These are phyloP conservation scores for Chrysosporium queenslandicum DNA, from an alignment of 2,329 filamentous ascomycete genomes.

Conservation along the genomic window DNA sequence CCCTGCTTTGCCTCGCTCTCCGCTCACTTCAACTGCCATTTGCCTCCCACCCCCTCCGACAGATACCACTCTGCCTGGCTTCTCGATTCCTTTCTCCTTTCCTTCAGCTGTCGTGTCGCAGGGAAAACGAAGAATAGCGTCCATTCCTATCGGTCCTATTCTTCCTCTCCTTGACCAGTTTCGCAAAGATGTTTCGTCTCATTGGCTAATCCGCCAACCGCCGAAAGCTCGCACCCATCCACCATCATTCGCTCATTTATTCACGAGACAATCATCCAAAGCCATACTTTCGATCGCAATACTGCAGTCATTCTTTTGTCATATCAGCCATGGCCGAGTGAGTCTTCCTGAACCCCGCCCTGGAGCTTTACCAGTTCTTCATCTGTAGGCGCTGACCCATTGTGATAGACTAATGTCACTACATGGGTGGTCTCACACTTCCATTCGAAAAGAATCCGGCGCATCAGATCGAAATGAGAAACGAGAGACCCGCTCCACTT, in stretches of 20 bases:
- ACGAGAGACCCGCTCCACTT: constrained; percentile 22
- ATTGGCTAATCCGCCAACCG: constrained; percentile 8
- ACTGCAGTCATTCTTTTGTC: constrained; percentile 9
- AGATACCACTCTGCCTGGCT: constrained; percentile 7
- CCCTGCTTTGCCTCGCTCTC: constrained; percentile 1
- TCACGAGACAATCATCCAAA: neutral
- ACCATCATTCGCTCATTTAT: neutral
- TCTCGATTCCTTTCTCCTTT: neutral
- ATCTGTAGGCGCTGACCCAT: neutral
- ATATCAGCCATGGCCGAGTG: constrained; percentile 16
- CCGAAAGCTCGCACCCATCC: constrained; percentile 3
- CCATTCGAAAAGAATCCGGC: constrained; percentile 8
- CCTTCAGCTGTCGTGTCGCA: neutral
- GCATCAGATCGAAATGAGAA: constrained; percentile 13
- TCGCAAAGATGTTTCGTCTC: neutral
- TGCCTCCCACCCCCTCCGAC: constrained; percentile 16
- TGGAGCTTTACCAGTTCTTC: neutral
- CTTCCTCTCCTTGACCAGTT: neutral
- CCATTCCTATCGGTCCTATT: neutral
- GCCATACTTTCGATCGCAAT: neutral
- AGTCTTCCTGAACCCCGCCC: neutral
- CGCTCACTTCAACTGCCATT: neutral
- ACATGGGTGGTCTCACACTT: constrained; percentile 14
- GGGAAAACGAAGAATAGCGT: constrained; percentile 1
- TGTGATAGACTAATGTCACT: constrained; percentile 16